Base-by-base conservation (phyloP, 2,329 filamentous ascomycete genomes). In the Botryotinia calthae region DNA sequence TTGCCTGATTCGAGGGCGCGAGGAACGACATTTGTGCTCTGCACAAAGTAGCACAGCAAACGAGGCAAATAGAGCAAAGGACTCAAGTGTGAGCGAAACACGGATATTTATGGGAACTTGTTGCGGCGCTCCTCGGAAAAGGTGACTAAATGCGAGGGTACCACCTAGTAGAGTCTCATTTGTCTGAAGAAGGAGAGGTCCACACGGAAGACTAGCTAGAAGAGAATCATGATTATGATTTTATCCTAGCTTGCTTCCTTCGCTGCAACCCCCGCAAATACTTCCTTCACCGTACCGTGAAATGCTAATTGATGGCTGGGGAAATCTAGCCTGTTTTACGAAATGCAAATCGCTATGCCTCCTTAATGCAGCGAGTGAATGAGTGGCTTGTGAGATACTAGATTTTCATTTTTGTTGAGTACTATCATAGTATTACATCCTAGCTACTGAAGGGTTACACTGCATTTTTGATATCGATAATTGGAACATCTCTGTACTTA, bases 21-120 rank as follows among this genome's bases (percentile, higher is more conserved):
- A 58, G 70, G 61, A 46, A 66, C 61, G 61, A 71, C 70, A 71
- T 71, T 71, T 37, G 61, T 56, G 28, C 70, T 71, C 59, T 65
- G 46, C 59, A 54, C 46, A 56, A 22, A 37, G 25, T 20, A 34
- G 46, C 22, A 28, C 34, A 25, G 40, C 37, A 56, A 66, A 42
- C 25, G 48, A 65, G 59, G 59, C 46, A 56, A 42, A 69, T 42
- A 14, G 48, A 46, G 40, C 46, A 56, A 31, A 56, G n/a, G 61
- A 16, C 9, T 12, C 31, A 2, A 40, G 40, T 44, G 16, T 64
- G 48, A 64, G 59, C 68, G 69, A 56, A 66, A 66, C 34, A 66
- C 34, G 37, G 46, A 71, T 65, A 56, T 66, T 71, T 71, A 66
- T 71, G 69, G 42, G 22, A 54, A 56, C 46, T 48, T 3, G 25